Evolutionary conservation across 31 red algal species (phyloP), one percentile per base, ranked within the genome.

Genomic region (Endocladia muricata): DNA sequence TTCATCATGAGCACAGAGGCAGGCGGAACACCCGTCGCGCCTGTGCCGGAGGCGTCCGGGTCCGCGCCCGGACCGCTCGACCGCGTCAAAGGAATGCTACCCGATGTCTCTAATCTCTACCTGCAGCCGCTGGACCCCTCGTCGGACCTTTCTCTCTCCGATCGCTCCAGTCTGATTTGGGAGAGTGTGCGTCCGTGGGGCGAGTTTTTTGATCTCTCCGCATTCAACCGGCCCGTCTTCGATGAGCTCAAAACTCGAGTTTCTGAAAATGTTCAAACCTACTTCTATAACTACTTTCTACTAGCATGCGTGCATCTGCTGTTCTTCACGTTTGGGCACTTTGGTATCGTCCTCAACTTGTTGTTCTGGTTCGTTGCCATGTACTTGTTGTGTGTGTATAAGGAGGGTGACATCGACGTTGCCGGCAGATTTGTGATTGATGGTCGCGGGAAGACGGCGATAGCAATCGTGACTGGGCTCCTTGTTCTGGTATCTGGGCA

Each of bases 281-380:
- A 82, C 74, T 91, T 92, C 36, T 97, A 91, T 79, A 97, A 97
- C 62, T 97, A 97, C 71, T 71, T 97, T 43, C 33, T 84, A 37
- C 62, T 94, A 31, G 63, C 69, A 3, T 68, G 62, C 42, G 29
- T 83, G 47, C 80, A 82, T 48, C 36, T 84, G 28, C 39, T 86
- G 3, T 57, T 83, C 26, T 86, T 87, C 61, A 43, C 90, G 17
- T 39, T 87, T 43, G 58, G 28, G 4, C 90, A 93, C 48, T 55
- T 76, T 55, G 57, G 68, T 3, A 74, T 37, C 49, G 68, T 83
- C 8, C 31, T 91, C 19, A 40, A 41, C 26, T 19, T 91, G 44
- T 30, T 79, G 13, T 15, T 33, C 4, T 83, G 48, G 65, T 13
- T 84, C 7, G 82, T 33, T 1, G 22, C 82, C 30, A 62, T 65